Base-by-base conservation (phyloP, 2,329 filamentous ascomycete species). In the Neonectria sp. region DNA sequence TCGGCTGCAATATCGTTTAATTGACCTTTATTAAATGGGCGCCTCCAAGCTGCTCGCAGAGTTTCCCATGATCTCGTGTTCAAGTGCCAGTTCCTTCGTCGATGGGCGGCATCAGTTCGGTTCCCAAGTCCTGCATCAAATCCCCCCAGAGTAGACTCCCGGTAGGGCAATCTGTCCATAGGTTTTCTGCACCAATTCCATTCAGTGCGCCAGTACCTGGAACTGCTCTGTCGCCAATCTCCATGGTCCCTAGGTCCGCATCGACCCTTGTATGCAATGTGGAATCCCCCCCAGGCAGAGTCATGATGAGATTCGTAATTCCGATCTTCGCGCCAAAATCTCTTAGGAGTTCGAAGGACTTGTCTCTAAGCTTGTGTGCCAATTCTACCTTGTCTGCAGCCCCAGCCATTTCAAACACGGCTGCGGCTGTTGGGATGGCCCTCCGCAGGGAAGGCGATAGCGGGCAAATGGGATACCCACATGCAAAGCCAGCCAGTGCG, bases 381-480 rank as follows among this genome's bases (percentile, higher is more conserved):
- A 76, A 24, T 1, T 69, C 61, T 1, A 40, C 60, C 37, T 68
- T 56, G 27, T 56, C 52, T 2, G 55, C 31, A 1, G 68, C 60
- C 2, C 61, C 60, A 4, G 31, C 33, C 29, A 62, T 59, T 11
- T 71, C 65, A 17, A 75, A 73, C 8, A 76, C 71, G 4, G 25
- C 24, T 2, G 67, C 68, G 13, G 72, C 71, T 15, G 48, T 51
- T 4, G 52, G 52, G 4, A 76, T 40, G 2, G 58, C 35, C 24
- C 73, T 71, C 3, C 73, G 71, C 27, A 70, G 46, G 2, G 70
- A 60, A 4, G 72, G 71, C 2, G 74, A 73, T 8, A 73, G 17
- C 4, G 74, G 73, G 2, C 73, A 75, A 7, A 75, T 75, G n/a
- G 73, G 73, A 49, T 75, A 75, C 9, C 73, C 73, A 31, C 68